Evolutionary conservation across 129 eudicot genomes (phyloP).

Genomic region (Deinandra increscens): DNA sequence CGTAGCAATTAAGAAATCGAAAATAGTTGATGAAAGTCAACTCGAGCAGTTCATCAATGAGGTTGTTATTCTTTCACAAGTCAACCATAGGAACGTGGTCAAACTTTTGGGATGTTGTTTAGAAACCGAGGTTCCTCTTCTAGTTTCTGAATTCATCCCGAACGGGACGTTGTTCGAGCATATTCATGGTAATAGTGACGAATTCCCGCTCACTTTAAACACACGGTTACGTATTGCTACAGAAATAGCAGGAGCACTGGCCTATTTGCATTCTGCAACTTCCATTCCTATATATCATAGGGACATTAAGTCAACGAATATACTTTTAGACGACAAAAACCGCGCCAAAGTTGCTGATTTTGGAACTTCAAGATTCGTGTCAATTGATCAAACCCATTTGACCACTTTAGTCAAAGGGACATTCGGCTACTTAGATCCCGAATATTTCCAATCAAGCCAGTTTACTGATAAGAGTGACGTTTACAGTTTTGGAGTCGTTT

Average conservation of each 20-base stretch:
- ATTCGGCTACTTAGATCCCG: slow-evolving; percentile 26
- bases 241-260: slow-evolving; percentile 26
- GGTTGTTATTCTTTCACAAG: slow-evolving; percentile 23
- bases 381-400: slow-evolving; percentile 28
- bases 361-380: slow-evolving; percentile 27
- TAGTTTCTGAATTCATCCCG: slow-evolving; percentile 25
- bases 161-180: slow-evolving; percentile 25
- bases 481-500: slow-evolving; percentile 26
- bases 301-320: slow-evolving; percentile 26
- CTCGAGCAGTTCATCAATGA: slow-evolving; percentile 26
- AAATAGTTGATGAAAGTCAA: slow-evolving; percentile 27
- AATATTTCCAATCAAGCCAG: slow-evolving; percentile 23
- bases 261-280: slow-evolving; percentile 27
- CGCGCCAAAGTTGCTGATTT: slow-evolving; percentile 24
- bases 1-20: slow-evolving; percentile 22
- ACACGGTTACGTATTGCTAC: slow-evolving; percentile 25
- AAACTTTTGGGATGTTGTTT: slow-evolving; percentile 19
- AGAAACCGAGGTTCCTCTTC: slow-evolving; percentile 25
- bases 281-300: slow-evolving; percentile 31
- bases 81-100: slow-evolving; percentile 27
- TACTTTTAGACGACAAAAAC: slow-evolving; percentile 25
- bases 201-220: slow-evolving; percentile 23
- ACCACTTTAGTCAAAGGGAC: slow-evolving; percentile 30
- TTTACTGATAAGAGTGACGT: slow-evolving; percentile 22
- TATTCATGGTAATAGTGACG: slow-evolving; percentile 15